Conservation (phyloP, 352 stramenopile species). For the Pythium apleroticum region DNA sequence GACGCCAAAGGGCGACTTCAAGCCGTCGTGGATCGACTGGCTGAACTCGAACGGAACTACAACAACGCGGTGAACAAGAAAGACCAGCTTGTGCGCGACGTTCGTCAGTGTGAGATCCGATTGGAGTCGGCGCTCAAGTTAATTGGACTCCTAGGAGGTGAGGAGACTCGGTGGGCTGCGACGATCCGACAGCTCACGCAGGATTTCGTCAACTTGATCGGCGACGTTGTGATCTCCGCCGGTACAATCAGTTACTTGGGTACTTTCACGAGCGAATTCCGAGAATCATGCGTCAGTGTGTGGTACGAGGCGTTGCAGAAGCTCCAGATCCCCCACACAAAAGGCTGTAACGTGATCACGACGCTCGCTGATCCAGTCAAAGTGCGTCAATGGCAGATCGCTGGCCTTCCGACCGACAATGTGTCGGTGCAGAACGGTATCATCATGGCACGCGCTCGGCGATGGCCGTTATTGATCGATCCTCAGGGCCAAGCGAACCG, state of each 20-base stretch:
- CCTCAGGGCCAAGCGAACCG: conserved; percentile 92
- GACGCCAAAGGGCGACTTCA: conserved; percentile 81
- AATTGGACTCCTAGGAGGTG: conserved; percentile 87
- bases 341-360: conserved; percentile 84
- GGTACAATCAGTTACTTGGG: conserved; percentile 93
- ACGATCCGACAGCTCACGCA: conserved; percentile 80
- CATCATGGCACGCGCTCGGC: conserved; percentile 88
- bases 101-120: conserved; percentile 82
- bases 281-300: conserved; percentile 72
- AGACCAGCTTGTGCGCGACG: conserved; percentile 76
- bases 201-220: conserved; percentile 88
- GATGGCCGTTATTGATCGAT: conserved; percentile 92
- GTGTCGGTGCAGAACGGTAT: conserved; percentile 93
- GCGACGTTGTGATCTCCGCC: conserved; percentile 90
- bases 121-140: conserved; percentile 90
- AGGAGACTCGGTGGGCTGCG: conserved; percentile 88
- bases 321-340: conserved; percentile 78
- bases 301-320: conserved; percentile 84
- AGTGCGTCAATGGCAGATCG: conserved; percentile 90
- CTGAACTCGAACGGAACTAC: conserved; percentile 89
- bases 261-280: conserved; percentile 93
- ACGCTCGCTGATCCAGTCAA: conserved; percentile 90
- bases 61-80: conserved; percentile 88
- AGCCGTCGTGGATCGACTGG: conserved; percentile 85
- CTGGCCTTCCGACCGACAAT: conserved; percentile 88